Evolutionary conservation across 352 stramenopile genomes (phyloP), one percentile per base, ranked within the genome.

Genomic region (Phytophthora megakarya): DNA sequence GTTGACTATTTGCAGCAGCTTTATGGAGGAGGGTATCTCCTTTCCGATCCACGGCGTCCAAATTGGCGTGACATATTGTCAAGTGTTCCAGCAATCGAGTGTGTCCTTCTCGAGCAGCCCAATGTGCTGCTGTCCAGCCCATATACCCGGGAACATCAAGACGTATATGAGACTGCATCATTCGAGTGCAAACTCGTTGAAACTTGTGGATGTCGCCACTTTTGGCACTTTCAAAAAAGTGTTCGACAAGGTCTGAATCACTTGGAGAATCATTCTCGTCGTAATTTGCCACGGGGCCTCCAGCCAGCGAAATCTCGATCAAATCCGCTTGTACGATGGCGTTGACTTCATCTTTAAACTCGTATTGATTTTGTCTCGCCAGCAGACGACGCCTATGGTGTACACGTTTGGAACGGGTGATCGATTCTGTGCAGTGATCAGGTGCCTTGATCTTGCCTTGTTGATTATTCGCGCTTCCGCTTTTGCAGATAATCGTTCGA

Each of bases 21-120:
- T 93, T 93, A 67, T 90, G 84, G 45, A 93, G 55, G 19, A 91
- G 63, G 19, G 73, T 89, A 50, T 91, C 84, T 18, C 84, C 84
- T 35, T 90, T 84, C 10, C 71, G 70, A 56, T 93, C 84, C 1
- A 88, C 63, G 12, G 76, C 57, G 32, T 91, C 82, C 51, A 93
- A 72, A 40, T 89, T 90, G 42, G 81, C 78, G 38, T 80, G 68
- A 15, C 70, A 46, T 8, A 65, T 55, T 5, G 64, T 64, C 3
- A 93, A 54, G 49, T 88, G 84, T 57, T 90, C 79, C 10, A 93
- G 72, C 19, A 92, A 67, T 30, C 83, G 62, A 4, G 90, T 45
- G 46, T 92, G 82, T 5, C 84, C 84, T 12, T 90, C 70, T 13
- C 81, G 77, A 7, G 82, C 82, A 13, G 84, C 82, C 84, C 84